Evolutionary conservation across 176 grass and related monocot species (phyloP).

Genomic region (Rhipidocladum racemiflorum): DNA sequence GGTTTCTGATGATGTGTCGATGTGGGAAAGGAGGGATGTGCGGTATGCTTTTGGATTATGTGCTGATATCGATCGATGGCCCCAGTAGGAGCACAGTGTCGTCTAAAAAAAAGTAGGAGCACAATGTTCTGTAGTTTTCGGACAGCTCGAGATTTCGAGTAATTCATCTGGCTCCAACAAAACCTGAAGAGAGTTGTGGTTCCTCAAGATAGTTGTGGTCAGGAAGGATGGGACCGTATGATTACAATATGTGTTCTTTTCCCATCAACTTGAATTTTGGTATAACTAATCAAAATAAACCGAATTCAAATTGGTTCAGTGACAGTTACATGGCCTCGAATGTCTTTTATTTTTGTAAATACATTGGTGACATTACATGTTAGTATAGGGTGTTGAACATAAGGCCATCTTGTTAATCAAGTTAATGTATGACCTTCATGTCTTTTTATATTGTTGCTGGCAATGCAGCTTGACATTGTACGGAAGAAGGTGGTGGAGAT

Average conservation of each 20-base stretch:
- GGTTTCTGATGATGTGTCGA: background rate
- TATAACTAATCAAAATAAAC: background rate
- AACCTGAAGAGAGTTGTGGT: background rate
- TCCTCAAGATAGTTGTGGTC: background rate
- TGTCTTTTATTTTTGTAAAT: background rate
- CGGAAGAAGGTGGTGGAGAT: slow-evolving; percentile 65
- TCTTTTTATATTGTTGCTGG: background rate
- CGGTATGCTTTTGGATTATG: background rate
- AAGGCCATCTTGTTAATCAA: background rate
- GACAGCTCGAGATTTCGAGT: background rate
- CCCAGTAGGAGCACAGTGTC: background rate
- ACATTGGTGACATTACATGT: background rate
- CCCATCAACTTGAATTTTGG: background rate
- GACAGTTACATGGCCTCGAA: background rate
- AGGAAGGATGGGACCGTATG: background rate
- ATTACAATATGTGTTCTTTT: background rate
- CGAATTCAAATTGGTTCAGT: background rate
- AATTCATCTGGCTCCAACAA: background rate
- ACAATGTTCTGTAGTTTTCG: background rate
- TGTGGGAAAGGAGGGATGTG: background rate
- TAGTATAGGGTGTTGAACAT: background rate
- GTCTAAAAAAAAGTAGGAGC: too few species aligned
- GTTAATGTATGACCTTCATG: background rate
- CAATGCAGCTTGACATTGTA: slow-evolving; percentile 55
- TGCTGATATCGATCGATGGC: background rate